Percentiles rank a stretch among this genome's conserved stretches.
These are phyloP conservation scores for Entonaema liquescens DNA, from an alignment of 495 filamentous ascomycete genomes.

Conservation along the genomic window DNA sequence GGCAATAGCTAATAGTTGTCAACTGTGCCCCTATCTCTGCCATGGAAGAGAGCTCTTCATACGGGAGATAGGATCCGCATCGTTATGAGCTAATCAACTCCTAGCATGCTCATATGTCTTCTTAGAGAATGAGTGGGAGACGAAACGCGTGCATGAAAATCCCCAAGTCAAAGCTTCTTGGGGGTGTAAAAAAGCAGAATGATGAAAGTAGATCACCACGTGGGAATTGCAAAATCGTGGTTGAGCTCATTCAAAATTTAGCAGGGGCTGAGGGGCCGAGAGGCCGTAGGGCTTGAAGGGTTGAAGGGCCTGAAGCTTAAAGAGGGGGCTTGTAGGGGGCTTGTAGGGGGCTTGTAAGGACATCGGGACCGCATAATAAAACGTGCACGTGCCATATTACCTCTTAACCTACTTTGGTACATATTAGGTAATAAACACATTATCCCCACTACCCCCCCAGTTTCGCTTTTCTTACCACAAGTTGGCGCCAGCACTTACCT, in stretches of 20 bases:
- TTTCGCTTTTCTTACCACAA: not conserved
- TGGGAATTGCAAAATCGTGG: not conserved
- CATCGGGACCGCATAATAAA: not conserved
- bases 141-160: too few species aligned
- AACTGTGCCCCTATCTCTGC: not conserved
- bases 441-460: too few species aligned
- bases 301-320: too few species aligned
- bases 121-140: too few species aligned
- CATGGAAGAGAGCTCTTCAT: not conserved
- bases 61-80: too few species aligned
- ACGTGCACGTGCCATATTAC: slow-evolving; percentile 4
- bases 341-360: too few species aligned
- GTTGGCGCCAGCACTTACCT: slow-evolving; percentile 2
- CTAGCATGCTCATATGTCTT: not conserved
- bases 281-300: not conserved
- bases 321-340: too few species aligned
- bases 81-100: too few species aligned
- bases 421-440: slow-evolving; percentile 3
- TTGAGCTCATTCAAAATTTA: not conserved
- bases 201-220: not conserved
- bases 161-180: too few species aligned
- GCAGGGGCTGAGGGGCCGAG: not conserved
- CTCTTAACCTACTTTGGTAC: not conserved
- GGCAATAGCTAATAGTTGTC: not conserved
- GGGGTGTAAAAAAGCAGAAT: not conserved